Evolutionary conservation across 495 filamentous ascomycete species (phyloP), one percentile per base, ranked within the genome.

Genomic region (Penicillium cosmopolitanum): DNA sequence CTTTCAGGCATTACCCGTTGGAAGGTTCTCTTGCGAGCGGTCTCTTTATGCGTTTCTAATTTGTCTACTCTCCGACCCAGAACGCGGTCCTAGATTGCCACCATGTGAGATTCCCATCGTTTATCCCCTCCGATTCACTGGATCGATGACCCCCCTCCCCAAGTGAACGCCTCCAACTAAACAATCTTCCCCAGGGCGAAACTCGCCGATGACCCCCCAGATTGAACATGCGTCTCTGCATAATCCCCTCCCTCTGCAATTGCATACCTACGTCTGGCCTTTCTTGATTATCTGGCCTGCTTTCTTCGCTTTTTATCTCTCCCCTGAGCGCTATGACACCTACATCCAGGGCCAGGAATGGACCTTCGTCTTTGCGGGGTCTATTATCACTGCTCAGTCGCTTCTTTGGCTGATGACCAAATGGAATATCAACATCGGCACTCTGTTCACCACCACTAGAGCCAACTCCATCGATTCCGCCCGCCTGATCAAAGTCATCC

Each of bases 351-450:
- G 86, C 21, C 85, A 87, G 63, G 95, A 99, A 79, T 99, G 95
- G 95, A 98, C 96, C 9, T 96, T 96, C 73, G 91, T 98, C 53
- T 99, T 87, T 83, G 81, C 88, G 58, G 93, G 90, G 60, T 82
- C 85, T 33, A 96, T 98, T 67, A 82, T 96, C 70, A 97, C 93
- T 12, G 63, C 85, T 50, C 95, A 99, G 80, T 85, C 89, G 58
- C 83, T 99, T 58, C 78, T 90, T 50, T 99, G 96, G 96, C 82
- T 99, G 57, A 94, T 89, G 78, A 98, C 95, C 23, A 89, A 97
- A 78, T 99, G 95, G 95, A 97, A 89, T 71, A 92, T 99, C 70
- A 86, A 92, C 66, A 79, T 97, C 60, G 85, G 87, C 60, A 85
- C 89, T 6, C 67, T 88, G 61, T 97, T 97, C 70, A 99, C 93